phyloP scores from a whole-genome alignment of 352 stramenopile genomes.

The Vaucheria bursata region DNA sequence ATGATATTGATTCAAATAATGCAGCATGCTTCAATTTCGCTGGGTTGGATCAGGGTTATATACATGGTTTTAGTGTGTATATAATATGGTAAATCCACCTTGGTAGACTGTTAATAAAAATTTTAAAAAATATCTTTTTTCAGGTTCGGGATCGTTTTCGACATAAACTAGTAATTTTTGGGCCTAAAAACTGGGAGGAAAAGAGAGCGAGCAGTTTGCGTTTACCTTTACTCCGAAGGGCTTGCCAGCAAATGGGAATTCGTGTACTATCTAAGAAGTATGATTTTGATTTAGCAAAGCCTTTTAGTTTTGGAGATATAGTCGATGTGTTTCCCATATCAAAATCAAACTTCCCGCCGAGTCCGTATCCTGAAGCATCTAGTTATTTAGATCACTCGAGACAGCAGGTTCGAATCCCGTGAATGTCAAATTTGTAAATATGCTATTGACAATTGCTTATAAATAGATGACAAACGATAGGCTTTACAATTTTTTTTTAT shows the following conservation, averaged over 20 bases:
- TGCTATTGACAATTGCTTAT: too few species aligned
- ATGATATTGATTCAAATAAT: too few species aligned
- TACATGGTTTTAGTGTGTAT: too few species aligned
- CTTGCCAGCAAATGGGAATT: conserved; percentile 75
- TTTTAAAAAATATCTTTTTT: too few species aligned
- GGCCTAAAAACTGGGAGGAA: neutral
- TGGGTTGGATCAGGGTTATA: too few species aligned
- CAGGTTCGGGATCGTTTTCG: neutral
- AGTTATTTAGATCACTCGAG: neutral
- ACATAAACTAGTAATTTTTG: neutral
- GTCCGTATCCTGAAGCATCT: neutral
- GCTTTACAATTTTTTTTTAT: too few species aligned
- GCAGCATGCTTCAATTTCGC: too few species aligned
- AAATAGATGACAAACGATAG: too few species aligned
- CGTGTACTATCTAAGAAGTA: conserved; percentile 68
- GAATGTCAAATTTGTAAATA: too few species aligned
- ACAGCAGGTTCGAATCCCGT: neutral
- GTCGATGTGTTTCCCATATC: conserved; percentile 71
- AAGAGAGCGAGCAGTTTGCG: neutral
- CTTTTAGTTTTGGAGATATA: conserved; percentile 69
- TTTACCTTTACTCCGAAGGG: conserved; percentile 63
- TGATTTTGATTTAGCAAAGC: conserved; percentile 57
- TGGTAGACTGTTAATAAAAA: too few species aligned
- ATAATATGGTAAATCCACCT: too few species aligned
- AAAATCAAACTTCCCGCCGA: conserved; percentile 68